Percentiles rank a stretch among this genome's conserved stretches.
Conservation (phyloP, 2,329 filamentous ascomycete genomes). For the Xylariaceae sp. region DNA sequence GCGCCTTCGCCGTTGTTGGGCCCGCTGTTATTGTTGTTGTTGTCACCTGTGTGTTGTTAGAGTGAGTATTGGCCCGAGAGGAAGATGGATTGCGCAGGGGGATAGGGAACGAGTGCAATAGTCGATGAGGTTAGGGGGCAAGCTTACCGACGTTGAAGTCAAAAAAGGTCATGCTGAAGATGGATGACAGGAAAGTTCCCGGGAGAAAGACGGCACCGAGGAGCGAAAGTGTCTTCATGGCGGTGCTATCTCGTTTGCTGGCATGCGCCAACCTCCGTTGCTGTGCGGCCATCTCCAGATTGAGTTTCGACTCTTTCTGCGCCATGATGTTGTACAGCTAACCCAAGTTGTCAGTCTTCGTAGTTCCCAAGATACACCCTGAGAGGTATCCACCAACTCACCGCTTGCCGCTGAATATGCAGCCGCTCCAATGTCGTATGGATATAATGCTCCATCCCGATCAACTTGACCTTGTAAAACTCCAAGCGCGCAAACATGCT, state of each 20-base stretch:
- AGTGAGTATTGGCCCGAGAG: not conserved
- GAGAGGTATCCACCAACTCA: slow-evolving; percentile 30
- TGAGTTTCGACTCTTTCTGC: slow-evolving; percentile 60
- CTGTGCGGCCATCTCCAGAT: slow-evolving; percentile 58
- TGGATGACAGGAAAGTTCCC: slow-evolving; percentile 57
- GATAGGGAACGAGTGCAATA: not conserved
- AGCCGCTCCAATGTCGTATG: slow-evolving; percentile 57
- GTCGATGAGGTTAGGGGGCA: not conserved
- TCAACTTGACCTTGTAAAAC: slow-evolving; percentile 58
- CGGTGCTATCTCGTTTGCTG: slow-evolving; percentile 57
- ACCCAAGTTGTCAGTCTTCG: slow-evolving; percentile 7
- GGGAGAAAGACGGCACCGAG: slow-evolving; percentile 61
- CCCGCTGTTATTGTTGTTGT: no score
- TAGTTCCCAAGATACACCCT: no score
- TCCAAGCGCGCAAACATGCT: slow-evolving; percentile 52
- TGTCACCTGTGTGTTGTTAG: no score
- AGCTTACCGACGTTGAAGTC: slow-evolving; percentile 49
- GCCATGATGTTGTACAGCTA: slow-evolving; percentile 64
- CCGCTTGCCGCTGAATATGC: slow-evolving; percentile 57
- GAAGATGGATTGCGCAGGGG: no score
- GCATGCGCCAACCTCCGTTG: slow-evolving; percentile 56
- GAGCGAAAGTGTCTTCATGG: slow-evolving; percentile 62
- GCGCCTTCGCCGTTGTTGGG: slow-evolving; percentile 25
- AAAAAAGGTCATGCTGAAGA: slow-evolving; percentile 66
- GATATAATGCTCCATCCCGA: slow-evolving; percentile 59